Conservation (phyloP, 1,284 basidiomycete genomes). For the Pholiota adiposa region DNA sequence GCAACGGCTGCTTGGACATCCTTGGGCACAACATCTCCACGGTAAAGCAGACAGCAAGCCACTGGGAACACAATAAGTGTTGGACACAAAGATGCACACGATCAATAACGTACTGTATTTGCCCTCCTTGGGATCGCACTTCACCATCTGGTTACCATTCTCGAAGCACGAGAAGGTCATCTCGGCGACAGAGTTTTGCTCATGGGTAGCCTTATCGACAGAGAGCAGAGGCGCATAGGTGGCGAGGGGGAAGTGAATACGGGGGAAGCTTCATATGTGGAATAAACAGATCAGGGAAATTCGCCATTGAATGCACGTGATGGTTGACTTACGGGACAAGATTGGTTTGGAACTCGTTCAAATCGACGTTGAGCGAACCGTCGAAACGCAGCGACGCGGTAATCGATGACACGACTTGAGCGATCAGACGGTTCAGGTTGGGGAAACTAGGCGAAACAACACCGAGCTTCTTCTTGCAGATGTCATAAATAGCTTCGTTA, state of each 20-base stretch:
- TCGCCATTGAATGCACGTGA: constrained; percentile 14
- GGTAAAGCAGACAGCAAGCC: constrained; percentile 90
- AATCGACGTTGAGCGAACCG: constrained; percentile 96
- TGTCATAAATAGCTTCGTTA: constrained; percentile 98
- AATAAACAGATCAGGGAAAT: not conserved
- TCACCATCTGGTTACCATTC: constrained; percentile 98
- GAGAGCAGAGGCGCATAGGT: constrained; percentile 96
- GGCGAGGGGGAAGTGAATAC: constrained; percentile 98
- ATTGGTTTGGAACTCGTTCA: constrained; percentile 99
- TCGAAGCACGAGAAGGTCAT: constrained; percentile 99
- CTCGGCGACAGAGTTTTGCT: constrained; percentile 97
- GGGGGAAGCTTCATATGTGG: constrained; percentile 74
- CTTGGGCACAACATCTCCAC: constrained; percentile 98
- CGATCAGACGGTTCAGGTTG: constrained; percentile 97
- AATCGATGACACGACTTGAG: constrained; percentile 97
- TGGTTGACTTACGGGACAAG: constrained; percentile 81
- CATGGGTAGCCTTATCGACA: constrained; percentile 87
- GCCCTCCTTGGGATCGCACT: constrained; percentile 93
- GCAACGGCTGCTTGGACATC: constrained; percentile 94
- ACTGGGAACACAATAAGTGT: constrained; percentile 48
- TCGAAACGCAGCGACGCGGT: constrained; percentile 98
- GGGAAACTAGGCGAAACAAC: constrained; percentile 89
- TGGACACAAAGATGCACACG: not conserved
- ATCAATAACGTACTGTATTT: constrained; percentile 84
- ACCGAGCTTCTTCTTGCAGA: constrained; percentile 95